phyloP scores from a whole-genome alignment of 2,329 filamentous ascomycete species.

The Raffaelea ambrosiae region DNA sequence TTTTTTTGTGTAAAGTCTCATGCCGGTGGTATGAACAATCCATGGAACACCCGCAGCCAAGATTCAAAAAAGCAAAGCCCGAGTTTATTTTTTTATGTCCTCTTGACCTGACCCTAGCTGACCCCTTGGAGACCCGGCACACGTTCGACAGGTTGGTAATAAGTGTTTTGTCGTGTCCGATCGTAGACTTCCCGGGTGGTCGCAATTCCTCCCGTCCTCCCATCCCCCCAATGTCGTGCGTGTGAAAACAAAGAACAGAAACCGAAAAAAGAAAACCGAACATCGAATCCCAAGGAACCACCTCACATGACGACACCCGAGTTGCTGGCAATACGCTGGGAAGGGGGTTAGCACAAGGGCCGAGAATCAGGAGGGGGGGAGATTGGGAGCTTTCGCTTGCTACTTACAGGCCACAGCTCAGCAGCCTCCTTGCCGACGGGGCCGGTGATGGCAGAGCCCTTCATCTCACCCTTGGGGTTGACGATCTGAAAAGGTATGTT shows the following conservation, averaged over 20 bases:
- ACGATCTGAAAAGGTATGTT: conserved; percentile 60
- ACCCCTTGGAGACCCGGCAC: no score
- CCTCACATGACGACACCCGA: conserved; percentile 99
- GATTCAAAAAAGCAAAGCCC: background rate
- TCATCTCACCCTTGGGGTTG: conserved; percentile 99
- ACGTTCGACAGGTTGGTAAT: no score
- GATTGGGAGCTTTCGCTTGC: no score
- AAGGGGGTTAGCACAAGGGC: conserved; percentile 26
- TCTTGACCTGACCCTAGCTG: no score
- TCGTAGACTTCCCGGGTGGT: conserved; percentile 1
- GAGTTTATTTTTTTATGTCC: background rate
- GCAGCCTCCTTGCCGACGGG: conserved; percentile 99
- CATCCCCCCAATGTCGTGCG: no score
- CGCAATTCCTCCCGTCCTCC: background rate
- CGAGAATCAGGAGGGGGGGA: background rate
- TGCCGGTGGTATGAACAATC: conserved; percentile 1
- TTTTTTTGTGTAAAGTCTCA: background rate
- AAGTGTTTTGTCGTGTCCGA: no score
- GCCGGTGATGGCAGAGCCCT: conserved; percentile 98
- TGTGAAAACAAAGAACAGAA: background rate
- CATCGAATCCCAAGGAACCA: conserved; percentile 9
- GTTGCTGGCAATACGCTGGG: conserved; percentile 97
- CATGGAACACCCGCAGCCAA: background rate
- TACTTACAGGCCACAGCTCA: conserved; percentile 94
- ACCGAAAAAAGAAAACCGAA: conserved; percentile 1